Conservation (phyloP, 495 filamentous ascomycete genomes). For the Talaromyces wortmannii region DNA sequence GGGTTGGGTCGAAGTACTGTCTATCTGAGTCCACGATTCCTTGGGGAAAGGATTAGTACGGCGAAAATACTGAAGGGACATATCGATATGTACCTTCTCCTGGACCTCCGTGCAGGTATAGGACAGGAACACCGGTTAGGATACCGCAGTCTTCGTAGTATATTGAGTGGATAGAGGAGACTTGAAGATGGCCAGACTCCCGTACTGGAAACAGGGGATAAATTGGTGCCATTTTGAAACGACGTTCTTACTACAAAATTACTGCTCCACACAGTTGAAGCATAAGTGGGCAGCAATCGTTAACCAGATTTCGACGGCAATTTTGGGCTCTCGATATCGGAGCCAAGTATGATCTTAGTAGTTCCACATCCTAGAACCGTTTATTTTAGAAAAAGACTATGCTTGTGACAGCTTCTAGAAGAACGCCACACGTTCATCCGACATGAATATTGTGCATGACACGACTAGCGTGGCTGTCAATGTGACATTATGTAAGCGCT, state of each 20-base stretch:
- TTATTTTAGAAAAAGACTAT: too few relatives aligned
- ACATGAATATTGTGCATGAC: too few relatives aligned
- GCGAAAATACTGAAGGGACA: not conserved
- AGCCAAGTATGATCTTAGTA: too few relatives aligned
- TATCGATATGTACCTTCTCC: not conserved
- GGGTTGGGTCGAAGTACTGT: not conserved
- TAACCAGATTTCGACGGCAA: too few relatives aligned
- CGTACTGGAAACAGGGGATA: not conserved
- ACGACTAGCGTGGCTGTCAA: too few relatives aligned
- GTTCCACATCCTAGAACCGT: too few relatives aligned
- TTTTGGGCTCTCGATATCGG: too few relatives aligned
- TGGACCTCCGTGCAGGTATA: not conserved
- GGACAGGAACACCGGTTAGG: not conserved
- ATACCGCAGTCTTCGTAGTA: not conserved
- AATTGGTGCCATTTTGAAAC: not conserved
- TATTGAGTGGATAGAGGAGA: not conserved
- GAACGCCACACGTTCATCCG: too few relatives aligned
- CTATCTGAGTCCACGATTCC: not conserved
- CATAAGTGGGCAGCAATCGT: too few relatives aligned
- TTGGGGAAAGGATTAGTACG: not conserved
- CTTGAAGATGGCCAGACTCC: not conserved
- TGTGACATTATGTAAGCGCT: too few relatives aligned
- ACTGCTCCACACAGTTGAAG: too few relatives aligned
- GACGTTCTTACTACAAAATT: not conserved
- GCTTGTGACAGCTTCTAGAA: too few relatives aligned